Conservation (phyloP, 192 early-diverging fungal species). For the Phlyctochytrium bullatum region DNA sequence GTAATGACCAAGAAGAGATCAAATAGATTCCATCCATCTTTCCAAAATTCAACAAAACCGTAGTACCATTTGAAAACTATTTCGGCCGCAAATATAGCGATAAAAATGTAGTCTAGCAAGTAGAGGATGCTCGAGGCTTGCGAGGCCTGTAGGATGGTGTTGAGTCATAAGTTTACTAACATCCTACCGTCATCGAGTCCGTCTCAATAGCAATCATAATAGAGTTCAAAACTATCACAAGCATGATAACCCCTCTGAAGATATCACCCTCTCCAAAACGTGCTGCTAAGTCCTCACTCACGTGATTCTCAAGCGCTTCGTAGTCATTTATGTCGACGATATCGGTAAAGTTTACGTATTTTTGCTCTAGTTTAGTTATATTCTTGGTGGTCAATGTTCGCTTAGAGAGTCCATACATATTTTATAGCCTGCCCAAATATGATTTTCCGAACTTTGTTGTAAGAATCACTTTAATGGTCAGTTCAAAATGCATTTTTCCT, state of each 20-base stretch:
- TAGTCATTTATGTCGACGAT: constrained; percentile 38
- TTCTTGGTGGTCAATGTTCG: constrained; percentile 15
- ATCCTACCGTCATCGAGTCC: constrained; percentile 12
- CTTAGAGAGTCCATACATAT: constrained; percentile 11
- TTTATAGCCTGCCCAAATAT: constrained; percentile 38
- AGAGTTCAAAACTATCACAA: constrained; percentile 35
- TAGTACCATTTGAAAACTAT: constrained; percentile 44
- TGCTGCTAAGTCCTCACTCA: constrained; percentile 36
- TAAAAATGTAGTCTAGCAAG: constrained; percentile 29
- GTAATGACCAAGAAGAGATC: constrained; percentile 26
- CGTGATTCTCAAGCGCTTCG: constrained; percentile 32
- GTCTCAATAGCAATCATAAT: constrained; percentile 39
- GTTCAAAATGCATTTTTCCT: background rate
- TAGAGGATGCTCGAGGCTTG: constrained; percentile 27
- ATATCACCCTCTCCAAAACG: constrained; percentile 36
- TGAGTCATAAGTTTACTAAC: constrained; percentile 8
- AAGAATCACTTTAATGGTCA: constrained; percentile 22
- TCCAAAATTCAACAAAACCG: constrained; percentile 37
- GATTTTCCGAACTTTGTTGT: constrained; percentile 39
- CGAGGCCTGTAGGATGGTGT: constrained; percentile 6
- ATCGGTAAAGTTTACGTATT: constrained; percentile 33
- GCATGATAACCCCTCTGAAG: constrained; percentile 32
- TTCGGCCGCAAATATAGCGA: constrained; percentile 31
- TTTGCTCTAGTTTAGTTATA: constrained; percentile 35
- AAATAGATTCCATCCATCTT: constrained; percentile 31